Evolutionary conservation across 345 rosid genomes (phyloP).

Genomic region (Turritis glabra): DNA sequence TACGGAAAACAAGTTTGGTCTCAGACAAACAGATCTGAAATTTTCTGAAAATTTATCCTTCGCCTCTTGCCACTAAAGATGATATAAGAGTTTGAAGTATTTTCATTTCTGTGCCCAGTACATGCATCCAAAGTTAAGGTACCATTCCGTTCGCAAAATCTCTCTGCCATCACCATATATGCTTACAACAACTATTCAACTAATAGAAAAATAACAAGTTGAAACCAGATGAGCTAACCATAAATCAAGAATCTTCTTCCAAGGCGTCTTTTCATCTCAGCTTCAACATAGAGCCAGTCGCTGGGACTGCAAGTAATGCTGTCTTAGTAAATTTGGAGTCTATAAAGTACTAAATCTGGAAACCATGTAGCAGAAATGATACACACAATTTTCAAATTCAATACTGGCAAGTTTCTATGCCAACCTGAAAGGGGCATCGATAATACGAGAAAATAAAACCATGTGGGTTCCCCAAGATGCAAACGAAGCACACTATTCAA

Average conservation of each 20-base stretch:
- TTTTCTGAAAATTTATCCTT: neutral
- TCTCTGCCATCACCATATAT: neutral
- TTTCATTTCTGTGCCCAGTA: neutral
- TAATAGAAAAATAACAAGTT: neutral
- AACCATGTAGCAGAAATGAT: neutral
- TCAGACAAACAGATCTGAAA: neutral
- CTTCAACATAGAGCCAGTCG: slow-evolving; percentile 94
- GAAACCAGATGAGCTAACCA: slow-evolving; percentile 48
- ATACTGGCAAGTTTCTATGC: neutral
- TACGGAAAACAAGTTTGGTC: neutral
- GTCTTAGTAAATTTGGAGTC: slow-evolving; percentile 14
- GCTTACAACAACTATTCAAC: slow-evolving; percentile 1
- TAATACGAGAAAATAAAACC: neutral
- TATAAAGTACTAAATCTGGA: neutral
- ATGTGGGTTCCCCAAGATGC: neutral
- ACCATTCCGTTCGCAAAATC: neutral
- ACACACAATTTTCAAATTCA: neutral
- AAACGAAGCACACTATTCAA: no score
- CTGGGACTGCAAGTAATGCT: slow-evolving; percentile 69
- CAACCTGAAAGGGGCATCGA: neutral
- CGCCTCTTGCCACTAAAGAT: neutral
- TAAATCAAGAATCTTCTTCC: slow-evolving; percentile 84
- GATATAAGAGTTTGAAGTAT: slow-evolving; percentile 7
- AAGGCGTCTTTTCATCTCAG: slow-evolving; percentile 86
- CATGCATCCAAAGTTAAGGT: neutral